These are phyloP conservation scores for Paraphaeosphaeria sporulosa DNA, from an alignment of 2,329 filamentous ascomycete genomes.

Conservation along the genomic window DNA sequence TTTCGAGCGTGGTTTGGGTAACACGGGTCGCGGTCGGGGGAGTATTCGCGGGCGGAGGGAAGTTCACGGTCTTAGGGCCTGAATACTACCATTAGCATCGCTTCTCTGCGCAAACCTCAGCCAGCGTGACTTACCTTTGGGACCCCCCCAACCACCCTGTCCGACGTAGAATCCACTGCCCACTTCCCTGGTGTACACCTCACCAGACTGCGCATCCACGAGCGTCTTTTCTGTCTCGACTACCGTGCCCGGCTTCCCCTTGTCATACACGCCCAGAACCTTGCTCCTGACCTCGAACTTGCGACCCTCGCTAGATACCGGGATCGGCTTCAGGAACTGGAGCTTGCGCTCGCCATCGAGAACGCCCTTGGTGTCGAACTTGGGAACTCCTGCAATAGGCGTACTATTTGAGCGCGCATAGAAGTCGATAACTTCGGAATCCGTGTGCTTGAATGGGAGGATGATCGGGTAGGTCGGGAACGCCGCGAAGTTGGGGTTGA, in stretches of 20 bases:
- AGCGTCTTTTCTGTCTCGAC: constrained; percentile 80
- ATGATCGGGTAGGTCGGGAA: constrained; percentile 90
- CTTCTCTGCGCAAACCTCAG: not conserved
- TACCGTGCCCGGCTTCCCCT: constrained; percentile 83
- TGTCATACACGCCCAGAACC: constrained; percentile 87
- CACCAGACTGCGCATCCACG: constrained; percentile 72
- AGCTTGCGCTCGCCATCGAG: constrained; percentile 87
- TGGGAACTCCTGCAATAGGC: constrained; percentile 77
- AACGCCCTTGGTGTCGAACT: constrained; percentile 75
- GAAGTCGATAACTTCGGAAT: constrained; percentile 83
- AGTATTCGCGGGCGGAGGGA: constrained; percentile 76
- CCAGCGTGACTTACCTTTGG: constrained; percentile 69
- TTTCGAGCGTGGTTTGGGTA: constrained; percentile 75
- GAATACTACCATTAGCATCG: constrained; percentile 2
- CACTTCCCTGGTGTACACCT: constrained; percentile 74
- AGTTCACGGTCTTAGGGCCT: constrained; percentile 76
- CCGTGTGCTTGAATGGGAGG: constrained; percentile 80
- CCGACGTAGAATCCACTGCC: constrained; percentile 81
- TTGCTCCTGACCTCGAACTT: constrained; percentile 80
- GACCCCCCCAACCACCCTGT: constrained; percentile 85
- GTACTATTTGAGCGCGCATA: constrained; percentile 72
- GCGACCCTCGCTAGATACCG: constrained; percentile 72
- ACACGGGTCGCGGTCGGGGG: constrained; percentile 74
- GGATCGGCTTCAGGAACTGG: constrained; percentile 78
- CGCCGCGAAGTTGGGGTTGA: constrained; percentile 83